Percentiles rank a stretch among this genome's conserved stretches.
phyloP scores from a whole-genome alignment of 73 alveolate genomes.

The Paramecium caudatum region DNA sequence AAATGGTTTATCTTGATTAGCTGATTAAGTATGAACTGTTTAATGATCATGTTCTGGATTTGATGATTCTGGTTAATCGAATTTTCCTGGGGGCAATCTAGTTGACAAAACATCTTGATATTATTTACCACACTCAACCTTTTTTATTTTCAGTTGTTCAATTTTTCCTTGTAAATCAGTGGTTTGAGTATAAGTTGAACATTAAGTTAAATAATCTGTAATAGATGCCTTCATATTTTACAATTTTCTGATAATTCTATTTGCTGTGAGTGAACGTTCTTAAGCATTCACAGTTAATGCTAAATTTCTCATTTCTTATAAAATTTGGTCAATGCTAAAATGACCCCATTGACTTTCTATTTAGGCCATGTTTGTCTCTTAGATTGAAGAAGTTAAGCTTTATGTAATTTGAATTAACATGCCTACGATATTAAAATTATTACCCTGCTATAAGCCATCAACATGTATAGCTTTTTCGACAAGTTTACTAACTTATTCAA shows the following conservation, averaged over 20 bases:
- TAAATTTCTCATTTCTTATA: background rate
- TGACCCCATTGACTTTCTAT: conserved; percentile 45
- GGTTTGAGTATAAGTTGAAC: background rate
- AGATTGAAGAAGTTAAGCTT: background rate
- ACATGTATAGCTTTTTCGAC: conserved; percentile 17
- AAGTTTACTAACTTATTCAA: conserved; percentile 14
- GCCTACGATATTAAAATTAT: background rate
- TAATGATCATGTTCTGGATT: background rate
- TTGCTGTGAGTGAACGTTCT: background rate
- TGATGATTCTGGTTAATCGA: conserved; percentile 33
- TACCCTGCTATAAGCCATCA: background rate
- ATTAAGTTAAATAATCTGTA: background rate
- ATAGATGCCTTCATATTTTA: background rate
- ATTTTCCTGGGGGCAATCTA: conserved; percentile 42
- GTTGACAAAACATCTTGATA: conserved; percentile 15
- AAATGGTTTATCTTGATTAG: conserved; percentile 19
- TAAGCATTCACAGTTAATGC: background rate
- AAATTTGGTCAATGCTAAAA: background rate
- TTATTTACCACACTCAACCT: background rate
- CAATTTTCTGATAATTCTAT: background rate
- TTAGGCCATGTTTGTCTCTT: background rate
- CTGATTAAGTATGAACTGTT: background rate
- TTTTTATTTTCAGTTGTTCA: background rate
- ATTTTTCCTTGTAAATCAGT: background rate
- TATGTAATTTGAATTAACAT: background rate